A percentile compares a stretch with the other conserved stretches of the same genome.
phyloP scores from a whole-genome alignment of 345 rosid species.

The Moringa oleifera region DNA sequence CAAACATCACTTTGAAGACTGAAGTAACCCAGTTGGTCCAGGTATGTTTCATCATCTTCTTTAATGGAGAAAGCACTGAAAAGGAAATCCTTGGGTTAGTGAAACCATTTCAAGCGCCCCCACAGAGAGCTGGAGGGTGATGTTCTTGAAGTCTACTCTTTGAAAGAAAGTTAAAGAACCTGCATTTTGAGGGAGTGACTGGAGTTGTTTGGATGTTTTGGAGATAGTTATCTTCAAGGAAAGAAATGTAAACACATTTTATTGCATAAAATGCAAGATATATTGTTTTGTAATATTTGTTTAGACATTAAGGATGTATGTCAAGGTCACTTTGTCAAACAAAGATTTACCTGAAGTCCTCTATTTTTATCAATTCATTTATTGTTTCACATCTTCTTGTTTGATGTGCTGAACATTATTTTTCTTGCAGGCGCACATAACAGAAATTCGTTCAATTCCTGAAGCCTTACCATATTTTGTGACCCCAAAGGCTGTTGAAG shows the following conservation, averaged over 20 bases:
- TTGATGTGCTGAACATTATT: constrained; percentile 5
- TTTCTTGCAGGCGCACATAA: constrained; percentile 63
- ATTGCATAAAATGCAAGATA: neutral
- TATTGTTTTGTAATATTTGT: neutral
- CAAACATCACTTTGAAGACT: constrained; percentile 61
- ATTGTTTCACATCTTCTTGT: constrained; percentile 11
- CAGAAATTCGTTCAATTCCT: constrained; percentile 75
- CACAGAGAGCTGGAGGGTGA: too few relatives aligned
- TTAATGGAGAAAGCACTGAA: constrained; percentile 1
- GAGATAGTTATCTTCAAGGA: neutral
- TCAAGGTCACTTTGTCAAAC: neutral
- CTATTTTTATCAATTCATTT: constrained; percentile 3
- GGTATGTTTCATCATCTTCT: constrained; percentile 43
- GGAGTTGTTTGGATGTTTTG: neutral
- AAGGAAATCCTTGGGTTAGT: too few relatives aligned
- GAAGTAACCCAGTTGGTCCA: constrained; percentile 91
- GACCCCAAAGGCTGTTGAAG: constrained; percentile 91
- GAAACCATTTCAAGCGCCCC: too few relatives aligned
- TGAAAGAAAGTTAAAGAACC: too few relatives aligned
- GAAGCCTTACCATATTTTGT: constrained; percentile 98
- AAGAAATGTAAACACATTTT: neutral
- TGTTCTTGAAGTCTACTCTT: too few relatives aligned
- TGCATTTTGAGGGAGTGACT: too few relatives aligned
- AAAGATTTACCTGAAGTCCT: neutral
- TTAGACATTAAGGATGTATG: neutral